Base-by-base conservation (phyloP, 1,284 basidiomycete species). In the Ganoderma leucocontextum region DNA sequence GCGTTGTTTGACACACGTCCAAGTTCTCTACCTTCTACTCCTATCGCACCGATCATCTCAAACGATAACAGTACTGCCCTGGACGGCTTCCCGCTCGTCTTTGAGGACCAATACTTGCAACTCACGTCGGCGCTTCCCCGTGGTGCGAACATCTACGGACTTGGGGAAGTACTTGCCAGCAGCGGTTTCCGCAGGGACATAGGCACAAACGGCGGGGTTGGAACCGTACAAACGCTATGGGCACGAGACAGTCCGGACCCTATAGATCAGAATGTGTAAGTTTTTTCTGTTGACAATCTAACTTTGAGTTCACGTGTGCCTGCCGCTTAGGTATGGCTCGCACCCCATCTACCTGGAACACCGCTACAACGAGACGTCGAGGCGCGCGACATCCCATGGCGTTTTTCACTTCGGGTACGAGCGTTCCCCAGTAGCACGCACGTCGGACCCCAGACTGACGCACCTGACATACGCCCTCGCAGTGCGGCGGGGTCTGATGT, bases 1-100 rank as follows among this genome's bases (percentile, higher is more conserved):
- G 89, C 91, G 36, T 79, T 95, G 53, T 95, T 95, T 75, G 93
- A 95, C 75, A 95, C 93, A 0, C 85, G 92, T 38, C 75, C 82
- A 17, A 70, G 81, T 0, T 90, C 88, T 0, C 79, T 91, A 4
- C 89, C 90, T 0, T 61, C 79, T 0, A 83, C 87, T 2, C 88
- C 90, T 4, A 87, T 87, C 59, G 78, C 85, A 2, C 83, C 87
- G 25, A 81, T 86, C 33, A 82, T 80, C 71, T 44, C 83, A 0
- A 77, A 76, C 25, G 87, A 88, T 69, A 82, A 82, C 39, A 83
- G 81, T 15, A 89, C 87, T 1, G 83, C 83, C 4, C 81, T 91
- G 17, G 82, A 88, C 64, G 86, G 83, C 0, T 90, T 91, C 71
- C 85, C 87, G 7, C 82, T 94, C 4, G 85, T 94, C n/a, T 93